Base-by-base conservation (phyloP, 169 alveolate genomes). In the Theileria annulata region DNA sequence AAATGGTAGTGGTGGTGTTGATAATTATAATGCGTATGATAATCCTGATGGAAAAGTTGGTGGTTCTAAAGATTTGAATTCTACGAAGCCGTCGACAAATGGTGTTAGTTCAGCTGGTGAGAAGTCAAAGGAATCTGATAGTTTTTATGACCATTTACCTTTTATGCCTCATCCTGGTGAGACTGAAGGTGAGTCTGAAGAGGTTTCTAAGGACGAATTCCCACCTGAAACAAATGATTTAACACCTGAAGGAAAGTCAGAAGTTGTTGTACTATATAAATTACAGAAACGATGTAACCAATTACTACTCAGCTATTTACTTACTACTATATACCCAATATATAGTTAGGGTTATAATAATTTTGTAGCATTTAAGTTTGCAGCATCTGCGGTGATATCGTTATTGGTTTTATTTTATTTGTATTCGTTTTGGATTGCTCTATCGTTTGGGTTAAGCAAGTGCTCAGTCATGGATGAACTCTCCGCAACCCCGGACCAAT, bases 161-260 rank as follows among this genome's bases (percentile, higher is more conserved):
- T 63, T 84, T 47, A 70, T 84, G 67, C 90, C 90, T 2, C 90
- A 84, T 64, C 60, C 73, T 9, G 90, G 90, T 17, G 90, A 84
- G 42, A 77, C 90, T 3, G 90, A 84, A 37, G 90, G 90, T 33
- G 90, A 84, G 73, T 70, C 90, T 70, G 90, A 84, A 49, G 90
- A 84, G 48, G 90, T 84, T 2, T 48, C 90, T 3, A 77, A 78
- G 73, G 90, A 84, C 25, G 90, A 84, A 37, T 71, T 84, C 13
- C 90, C 90, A 0, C 90, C 90, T 13, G 90, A 84, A 59, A 84
- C 87, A 0, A 68, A 63, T 42, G 87, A 84, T 28, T 72, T 84
- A 33, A 71, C 77, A 15, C 86, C 80, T 0, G 90, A 84, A 48
- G 90, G 87, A 13, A 60, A 54, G 17, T 84, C 87, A 8, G 90